Evolutionary conservation across 1,284 basidiomycete species (phyloP).

Genomic region (Tilletia indica): DNA sequence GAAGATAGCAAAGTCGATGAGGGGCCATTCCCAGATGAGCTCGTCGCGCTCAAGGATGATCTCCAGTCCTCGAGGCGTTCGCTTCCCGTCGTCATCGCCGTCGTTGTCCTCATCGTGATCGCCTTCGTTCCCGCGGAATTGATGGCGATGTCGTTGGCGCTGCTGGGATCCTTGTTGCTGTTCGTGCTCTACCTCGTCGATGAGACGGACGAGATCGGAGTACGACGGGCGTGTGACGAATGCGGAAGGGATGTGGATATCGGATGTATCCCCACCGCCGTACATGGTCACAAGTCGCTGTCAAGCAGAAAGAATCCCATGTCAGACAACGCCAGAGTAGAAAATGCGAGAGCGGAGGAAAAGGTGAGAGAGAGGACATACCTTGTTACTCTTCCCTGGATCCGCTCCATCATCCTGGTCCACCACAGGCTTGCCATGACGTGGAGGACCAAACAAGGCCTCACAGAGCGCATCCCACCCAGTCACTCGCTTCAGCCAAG

Average conservation of each 20-base stretch:
- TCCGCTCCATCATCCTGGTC: slow-evolving; percentile 36
- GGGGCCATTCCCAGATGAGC: slow-evolving; percentile 45
- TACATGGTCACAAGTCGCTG: slow-evolving; percentile 52
- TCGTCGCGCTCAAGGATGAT: slow-evolving; percentile 50
- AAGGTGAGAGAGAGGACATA: not conserved
- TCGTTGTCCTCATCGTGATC: not conserved
- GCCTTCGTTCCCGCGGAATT: not conserved
- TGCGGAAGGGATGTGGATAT: slow-evolving; percentile 50
- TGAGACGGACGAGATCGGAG: slow-evolving; percentile 45
- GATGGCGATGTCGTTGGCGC: not conserved
- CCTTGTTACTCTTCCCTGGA: slow-evolving; percentile 32
- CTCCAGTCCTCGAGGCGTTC: slow-evolving; percentile 33
- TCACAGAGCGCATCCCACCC: slow-evolving; percentile 10
- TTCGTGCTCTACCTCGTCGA: slow-evolving; percentile 42
- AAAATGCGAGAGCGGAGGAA: too few species aligned
- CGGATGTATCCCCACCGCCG: slow-evolving; percentile 46
- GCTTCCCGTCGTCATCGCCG: not conserved
- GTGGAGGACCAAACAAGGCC: slow-evolving; percentile 24
- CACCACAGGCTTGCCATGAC: slow-evolving; percentile 29
- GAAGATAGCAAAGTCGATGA: slow-evolving; percentile 50
- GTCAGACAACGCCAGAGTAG: too few species aligned
- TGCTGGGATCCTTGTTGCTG: slow-evolving; percentile 18
- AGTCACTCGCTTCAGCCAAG: slow-evolving; percentile 7
- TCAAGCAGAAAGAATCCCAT: not conserved
- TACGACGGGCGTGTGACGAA: slow-evolving; percentile 53